These are phyloP conservation scores for Fusarium cyanostomum DNA, from an alignment of 2,329 filamentous ascomycete species.

Conservation along the genomic window DNA sequence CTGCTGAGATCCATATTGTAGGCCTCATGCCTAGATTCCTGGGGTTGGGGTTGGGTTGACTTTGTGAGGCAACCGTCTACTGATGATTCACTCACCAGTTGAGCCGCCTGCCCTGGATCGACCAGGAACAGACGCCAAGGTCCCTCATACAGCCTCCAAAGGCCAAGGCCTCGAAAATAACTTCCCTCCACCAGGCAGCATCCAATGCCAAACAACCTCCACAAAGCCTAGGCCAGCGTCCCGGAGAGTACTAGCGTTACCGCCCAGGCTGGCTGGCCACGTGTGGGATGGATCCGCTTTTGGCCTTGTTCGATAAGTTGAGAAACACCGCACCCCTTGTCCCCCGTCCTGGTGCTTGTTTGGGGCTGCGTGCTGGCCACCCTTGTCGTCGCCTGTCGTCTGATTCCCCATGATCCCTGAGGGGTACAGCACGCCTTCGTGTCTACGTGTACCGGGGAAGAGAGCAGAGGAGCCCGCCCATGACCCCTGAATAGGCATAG, in stretches of 20 bases:
- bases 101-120: slow-evolving; percentile 10
- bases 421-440: slow-evolving; percentile 16
- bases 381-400: slow-evolving; percentile 12
- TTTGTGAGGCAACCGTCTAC: slow-evolving; percentile 5
- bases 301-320: slow-evolving; percentile 36
- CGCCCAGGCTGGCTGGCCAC: slow-evolving; percentile 35
- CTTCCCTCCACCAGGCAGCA: background rate
- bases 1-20: background rate
- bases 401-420: slow-evolving; percentile 18
- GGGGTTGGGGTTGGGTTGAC: slow-evolving; percentile 6
- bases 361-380: slow-evolving; percentile 23
- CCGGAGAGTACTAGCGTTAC: slow-evolving; percentile 23
- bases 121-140: background rate
- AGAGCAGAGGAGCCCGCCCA: background rate
- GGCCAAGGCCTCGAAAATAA: slow-evolving; percentile 6
- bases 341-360: slow-evolving; percentile 28
- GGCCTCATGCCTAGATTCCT: background rate
- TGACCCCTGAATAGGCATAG: background rate
- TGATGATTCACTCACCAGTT: background rate
- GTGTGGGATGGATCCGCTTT: slow-evolving; percentile 40
- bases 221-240: slow-evolving; percentile 19
- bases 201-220: slow-evolving; percentile 19
- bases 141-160: background rate
- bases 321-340: slow-evolving; percentile 34
- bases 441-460: slow-evolving; percentile 13